Percentiles rank a stretch among this genome's conserved stretches.
These are phyloP conservation scores for Leccinum fallax DNA, from an alignment of 1,284 basidiomycete genomes.

Conservation along the genomic window DNA sequence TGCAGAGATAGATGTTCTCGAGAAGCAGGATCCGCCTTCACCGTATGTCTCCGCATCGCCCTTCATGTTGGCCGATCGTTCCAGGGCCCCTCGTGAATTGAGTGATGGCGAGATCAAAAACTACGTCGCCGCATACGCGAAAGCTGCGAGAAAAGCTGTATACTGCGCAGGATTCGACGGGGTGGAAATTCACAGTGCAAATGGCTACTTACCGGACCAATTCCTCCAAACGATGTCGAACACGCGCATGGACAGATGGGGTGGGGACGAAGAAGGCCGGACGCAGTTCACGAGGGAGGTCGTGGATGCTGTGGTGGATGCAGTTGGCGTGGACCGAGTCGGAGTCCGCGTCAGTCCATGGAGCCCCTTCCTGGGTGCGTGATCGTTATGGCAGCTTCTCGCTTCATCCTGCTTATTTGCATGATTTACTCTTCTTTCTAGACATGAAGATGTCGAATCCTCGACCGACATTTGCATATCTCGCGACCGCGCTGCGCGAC, in stretches of 20 bases:
- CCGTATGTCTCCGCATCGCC: conserved; percentile 45
- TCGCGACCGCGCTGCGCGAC: neutral
- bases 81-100: conserved; percentile 25
- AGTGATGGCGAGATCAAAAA: conserved; percentile 36
- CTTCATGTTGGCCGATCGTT: conserved; percentile 36
- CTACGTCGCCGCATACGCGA: conserved; percentile 26
- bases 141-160: conserved; percentile 30
- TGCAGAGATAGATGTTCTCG: conserved; percentile 24
- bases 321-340: conserved; percentile 43
- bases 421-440: neutral
- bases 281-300: conserved; percentile 49
- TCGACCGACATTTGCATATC: neutral
- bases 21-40: conserved; percentile 25
- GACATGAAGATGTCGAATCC: neutral
- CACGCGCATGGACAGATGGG: conserved; percentile 56
- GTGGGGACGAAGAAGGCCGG: conserved; percentile 55
- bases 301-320: conserved; percentile 37
- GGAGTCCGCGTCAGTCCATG: conserved; percentile 62
- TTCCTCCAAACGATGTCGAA: conserved; percentile 29
- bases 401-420: no score
- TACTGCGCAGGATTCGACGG: neutral
- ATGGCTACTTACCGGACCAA: conserved; percentile 23
- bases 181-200: conserved; percentile 23
- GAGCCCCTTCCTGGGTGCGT: conserved; percentile 40
- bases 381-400: neutral